Evolutionary conservation across 371 early-diverging fungal genomes (phyloP).

Genomic region (Mortierella polycephala): DNA sequence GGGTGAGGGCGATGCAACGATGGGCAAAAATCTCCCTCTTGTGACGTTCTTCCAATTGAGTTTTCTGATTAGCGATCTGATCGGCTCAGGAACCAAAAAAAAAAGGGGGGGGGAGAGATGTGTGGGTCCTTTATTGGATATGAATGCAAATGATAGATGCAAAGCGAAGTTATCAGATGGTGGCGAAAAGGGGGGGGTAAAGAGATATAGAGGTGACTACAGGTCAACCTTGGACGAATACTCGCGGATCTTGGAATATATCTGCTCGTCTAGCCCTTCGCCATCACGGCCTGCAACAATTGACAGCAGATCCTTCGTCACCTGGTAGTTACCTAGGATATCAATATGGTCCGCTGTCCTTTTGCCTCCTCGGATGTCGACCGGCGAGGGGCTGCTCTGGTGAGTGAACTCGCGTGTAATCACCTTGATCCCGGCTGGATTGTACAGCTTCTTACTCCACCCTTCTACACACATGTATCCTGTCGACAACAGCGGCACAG

Average conservation of each 20-base stretch:
- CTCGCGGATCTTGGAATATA: conserved; percentile 54
- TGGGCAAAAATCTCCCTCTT: too few relatives aligned
- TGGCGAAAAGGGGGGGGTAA: neutral
- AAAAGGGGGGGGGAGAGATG: too few relatives aligned
- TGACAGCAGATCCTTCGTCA: conserved; percentile 59
- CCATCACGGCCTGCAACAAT: conserved; percentile 55
- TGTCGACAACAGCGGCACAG: conserved; percentile 88
- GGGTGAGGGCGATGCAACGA: too few relatives aligned
- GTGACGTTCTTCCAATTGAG: too few relatives aligned
- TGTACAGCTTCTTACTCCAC: conserved; percentile 87
- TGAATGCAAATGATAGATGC: too few relatives aligned
- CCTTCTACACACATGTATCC: conserved; percentile 95
- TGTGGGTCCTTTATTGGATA: too few relatives aligned
- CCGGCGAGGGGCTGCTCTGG: conserved; percentile 63
- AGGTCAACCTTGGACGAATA: conserved; percentile 53
- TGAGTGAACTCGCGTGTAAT: conserved; percentile 85
- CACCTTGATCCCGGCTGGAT: conserved; percentile 83
- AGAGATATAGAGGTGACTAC: neutral
- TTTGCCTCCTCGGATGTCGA: conserved; percentile 84
- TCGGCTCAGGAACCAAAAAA: too few relatives aligned
- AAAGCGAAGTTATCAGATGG: neutral
- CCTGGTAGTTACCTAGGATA: conserved; percentile 82
- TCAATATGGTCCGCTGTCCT: conserved; percentile 91
- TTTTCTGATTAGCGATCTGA: too few relatives aligned
- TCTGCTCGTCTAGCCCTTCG: conserved; percentile 50